These are phyloP conservation scores for Picochlorum sp. DNA, from an alignment of 139 green algal genomes.

Conservation along the genomic window DNA sequence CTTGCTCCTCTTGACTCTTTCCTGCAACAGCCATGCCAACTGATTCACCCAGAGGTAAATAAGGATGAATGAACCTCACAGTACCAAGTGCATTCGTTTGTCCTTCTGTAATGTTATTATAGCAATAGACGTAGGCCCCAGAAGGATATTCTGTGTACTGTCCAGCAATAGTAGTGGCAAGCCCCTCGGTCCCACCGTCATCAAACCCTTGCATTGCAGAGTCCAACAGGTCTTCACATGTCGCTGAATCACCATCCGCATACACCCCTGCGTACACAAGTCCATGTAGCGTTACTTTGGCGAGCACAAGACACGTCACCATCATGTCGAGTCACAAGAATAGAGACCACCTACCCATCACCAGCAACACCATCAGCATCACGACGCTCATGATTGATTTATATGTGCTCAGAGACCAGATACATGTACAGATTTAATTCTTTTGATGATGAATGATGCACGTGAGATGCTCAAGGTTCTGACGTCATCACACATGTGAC, in stretches of 20 bases:
- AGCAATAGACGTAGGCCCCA: neutral
- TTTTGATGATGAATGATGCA: no score
- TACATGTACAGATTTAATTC: no score
- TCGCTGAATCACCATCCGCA: neutral
- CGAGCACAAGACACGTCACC: neutral
- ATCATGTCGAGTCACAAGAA: no score
- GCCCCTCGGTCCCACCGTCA: neutral
- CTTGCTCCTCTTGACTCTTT: neutral
- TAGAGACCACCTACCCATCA: no score
- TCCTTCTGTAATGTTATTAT: slow-evolving; percentile 1
- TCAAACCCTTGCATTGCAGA: neutral
- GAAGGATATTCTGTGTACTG: neutral
- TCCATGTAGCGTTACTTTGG: neutral
- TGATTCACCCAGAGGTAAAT: neutral
- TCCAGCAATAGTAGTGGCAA: neutral
- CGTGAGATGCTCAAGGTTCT: no score
- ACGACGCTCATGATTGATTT: no score
- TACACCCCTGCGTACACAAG: neutral
- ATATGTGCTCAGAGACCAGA: no score
- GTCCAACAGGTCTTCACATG: neutral
- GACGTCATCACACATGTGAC: no score
- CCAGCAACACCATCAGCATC: no score
- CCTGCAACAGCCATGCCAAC: neutral
- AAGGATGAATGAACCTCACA: neutral
- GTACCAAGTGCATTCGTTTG: neutral